Conservation (phyloP, 2,329 filamentous ascomycete species). For the Malbranchea zuffiana region DNA sequence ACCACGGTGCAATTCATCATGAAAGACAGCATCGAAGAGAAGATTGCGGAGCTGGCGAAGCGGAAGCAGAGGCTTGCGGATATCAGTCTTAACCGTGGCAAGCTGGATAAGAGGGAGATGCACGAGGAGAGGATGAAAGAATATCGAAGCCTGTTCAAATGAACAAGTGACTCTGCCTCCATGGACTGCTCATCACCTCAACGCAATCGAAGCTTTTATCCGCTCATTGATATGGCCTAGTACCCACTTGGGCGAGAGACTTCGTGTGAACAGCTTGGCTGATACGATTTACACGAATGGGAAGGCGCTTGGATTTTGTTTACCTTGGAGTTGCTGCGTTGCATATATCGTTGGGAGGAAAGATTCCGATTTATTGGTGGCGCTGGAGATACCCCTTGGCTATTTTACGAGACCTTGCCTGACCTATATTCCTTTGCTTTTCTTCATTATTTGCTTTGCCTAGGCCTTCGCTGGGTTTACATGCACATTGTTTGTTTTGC, state of each 20-base stretch:
- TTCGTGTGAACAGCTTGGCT: background rate
- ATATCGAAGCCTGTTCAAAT: conserved; percentile 47
- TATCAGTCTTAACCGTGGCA: conserved; percentile 65
- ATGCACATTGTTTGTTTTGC: too few relatives aligned
- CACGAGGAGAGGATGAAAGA: conserved; percentile 55
- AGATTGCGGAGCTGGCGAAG: conserved; percentile 77
- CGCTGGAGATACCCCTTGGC: too few relatives aligned
- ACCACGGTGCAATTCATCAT: conserved; percentile 84
- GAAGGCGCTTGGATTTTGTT: too few relatives aligned
- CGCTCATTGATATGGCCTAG: background rate
- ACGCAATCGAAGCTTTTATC: background rate
- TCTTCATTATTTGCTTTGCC: too few relatives aligned
- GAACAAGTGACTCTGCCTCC: background rate
- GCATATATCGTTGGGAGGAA: too few relatives aligned
- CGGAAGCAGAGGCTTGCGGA: conserved; percentile 89
- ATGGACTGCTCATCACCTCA: background rate
- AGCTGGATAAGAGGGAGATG: conserved; percentile 48
- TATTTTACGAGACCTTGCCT: too few relatives aligned
- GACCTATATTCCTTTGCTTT: too few relatives aligned
- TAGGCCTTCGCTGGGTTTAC: too few relatives aligned
- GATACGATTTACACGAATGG: background rate
- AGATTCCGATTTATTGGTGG: too few relatives aligned
- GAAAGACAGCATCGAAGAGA: conserved; percentile 82
- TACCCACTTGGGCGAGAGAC: background rate
- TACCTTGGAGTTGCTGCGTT: too few relatives aligned